phyloP scores from a whole-genome alignment of 2,329 filamentous ascomycete genomes.

The Botrytis pseudocinerea region DNA sequence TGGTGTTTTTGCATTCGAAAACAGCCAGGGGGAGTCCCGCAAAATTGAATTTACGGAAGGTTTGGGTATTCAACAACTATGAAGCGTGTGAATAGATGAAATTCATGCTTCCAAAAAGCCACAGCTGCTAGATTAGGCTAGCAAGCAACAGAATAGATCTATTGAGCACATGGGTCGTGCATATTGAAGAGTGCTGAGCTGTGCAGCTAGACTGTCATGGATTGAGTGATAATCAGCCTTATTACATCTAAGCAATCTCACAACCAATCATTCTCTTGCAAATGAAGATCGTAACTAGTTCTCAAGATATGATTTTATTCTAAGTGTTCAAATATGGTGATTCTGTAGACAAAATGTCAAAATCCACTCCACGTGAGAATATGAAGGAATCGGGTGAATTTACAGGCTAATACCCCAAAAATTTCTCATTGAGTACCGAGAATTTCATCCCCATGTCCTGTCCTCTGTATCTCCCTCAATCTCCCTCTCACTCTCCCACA shows the following conservation, averaged over 20 bases:
- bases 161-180: no score
- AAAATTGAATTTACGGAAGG: not conserved
- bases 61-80: not conserved
- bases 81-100: not conserved
- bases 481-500: not conserved
- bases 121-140: no score
- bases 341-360: not conserved
- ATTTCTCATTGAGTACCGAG: not conserved
- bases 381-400: not conserved
- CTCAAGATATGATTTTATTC: fast-evolving
- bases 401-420: not conserved
- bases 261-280: not conserved
- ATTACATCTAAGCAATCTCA: not conserved
- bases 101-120: not conserved
- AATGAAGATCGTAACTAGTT: not conserved
- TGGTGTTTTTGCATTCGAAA: not conserved
- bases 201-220: not conserved
- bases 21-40: not conserved
- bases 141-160: no score
- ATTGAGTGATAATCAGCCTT: not conserved
- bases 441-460: not conserved
- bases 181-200: not conserved
- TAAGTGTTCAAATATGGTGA: not conserved
- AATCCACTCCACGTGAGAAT: not conserved
- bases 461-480: not conserved